phyloP scores from a whole-genome alignment of 1,139 yeast genomes.

The Candida glucosophila region DNA sequence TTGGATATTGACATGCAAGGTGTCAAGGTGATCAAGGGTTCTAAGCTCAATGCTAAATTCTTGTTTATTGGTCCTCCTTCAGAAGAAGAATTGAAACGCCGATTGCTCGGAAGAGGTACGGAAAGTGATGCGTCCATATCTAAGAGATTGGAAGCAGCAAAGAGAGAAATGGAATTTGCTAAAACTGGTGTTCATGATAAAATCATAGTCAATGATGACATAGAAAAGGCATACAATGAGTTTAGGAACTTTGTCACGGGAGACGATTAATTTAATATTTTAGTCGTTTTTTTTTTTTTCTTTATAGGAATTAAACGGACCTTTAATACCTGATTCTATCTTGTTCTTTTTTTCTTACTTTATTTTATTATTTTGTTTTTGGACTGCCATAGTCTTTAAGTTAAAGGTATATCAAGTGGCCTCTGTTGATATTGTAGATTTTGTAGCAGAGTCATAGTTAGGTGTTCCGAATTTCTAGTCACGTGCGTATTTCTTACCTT shows the following conservation, averaged over 20 bases:
- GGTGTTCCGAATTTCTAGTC: too few relatives aligned
- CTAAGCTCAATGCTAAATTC: constrained; percentile 76
- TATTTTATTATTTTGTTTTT: too few relatives aligned
- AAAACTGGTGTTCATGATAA: constrained; percentile 87
- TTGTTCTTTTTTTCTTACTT: too few relatives aligned
- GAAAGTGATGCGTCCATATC: constrained; percentile 79
- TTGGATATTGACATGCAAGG: constrained; percentile 99
- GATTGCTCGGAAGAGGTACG: constrained; percentile 87
- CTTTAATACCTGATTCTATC: too few relatives aligned
- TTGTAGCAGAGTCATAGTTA: too few relatives aligned
- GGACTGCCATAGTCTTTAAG: too few relatives aligned
- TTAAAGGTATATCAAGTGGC: too few relatives aligned
- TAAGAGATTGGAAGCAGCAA: constrained; percentile 80
- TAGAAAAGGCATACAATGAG: constrained; percentile 79
- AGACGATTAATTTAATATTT: constrained; percentile 6
- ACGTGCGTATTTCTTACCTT: too few relatives aligned
- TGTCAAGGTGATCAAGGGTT: constrained; percentile 79
- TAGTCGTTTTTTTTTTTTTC: too few relatives aligned
- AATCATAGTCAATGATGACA: constrained; percentile 82
- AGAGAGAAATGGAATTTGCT: constrained; percentile 81
- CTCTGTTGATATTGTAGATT: too few relatives aligned
- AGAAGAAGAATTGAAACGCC: constrained; percentile 58
- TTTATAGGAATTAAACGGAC: too few relatives aligned
- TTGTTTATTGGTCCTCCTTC: constrained; percentile 92
- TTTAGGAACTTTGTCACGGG: constrained; percentile 66